These are phyloP conservation scores for Phragmites australis DNA, from an alignment of 176 grass and related monocot species.

Conservation along the genomic window DNA sequence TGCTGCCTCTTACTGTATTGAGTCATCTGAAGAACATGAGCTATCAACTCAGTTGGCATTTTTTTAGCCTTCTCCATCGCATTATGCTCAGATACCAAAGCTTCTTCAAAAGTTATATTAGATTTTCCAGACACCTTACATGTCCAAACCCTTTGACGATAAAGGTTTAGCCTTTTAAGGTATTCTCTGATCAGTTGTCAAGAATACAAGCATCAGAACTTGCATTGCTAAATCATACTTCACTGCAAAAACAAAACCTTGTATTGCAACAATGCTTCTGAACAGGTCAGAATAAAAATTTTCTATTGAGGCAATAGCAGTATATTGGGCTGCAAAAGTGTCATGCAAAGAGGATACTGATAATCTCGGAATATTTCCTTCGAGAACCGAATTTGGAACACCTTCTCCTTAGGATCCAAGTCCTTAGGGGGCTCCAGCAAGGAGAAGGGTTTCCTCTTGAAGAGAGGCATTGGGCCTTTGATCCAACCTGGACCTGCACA, in stretches of 20 bases:
- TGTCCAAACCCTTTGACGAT: conserved; percentile 77
- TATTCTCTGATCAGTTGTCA: conserved; percentile 71
- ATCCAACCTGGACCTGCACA: conserved; percentile 24
- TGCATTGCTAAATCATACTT: background rate
- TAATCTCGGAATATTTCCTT: conserved; percentile 83
- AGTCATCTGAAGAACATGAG: conserved; percentile 66
- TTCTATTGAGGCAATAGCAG: background rate
- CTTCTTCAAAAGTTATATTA: conserved; percentile 94
- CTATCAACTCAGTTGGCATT: conserved; percentile 58
- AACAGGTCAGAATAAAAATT: background rate
- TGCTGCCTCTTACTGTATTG: conserved; percentile 68
- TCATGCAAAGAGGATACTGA: conserved; percentile 69
- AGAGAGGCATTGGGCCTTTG: conserved; percentile 66
- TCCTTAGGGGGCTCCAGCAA: conserved; percentile 64
- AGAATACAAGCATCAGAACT: conserved; percentile 39
- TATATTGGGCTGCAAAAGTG: background rate
- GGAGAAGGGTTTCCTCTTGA: conserved; percentile 65
- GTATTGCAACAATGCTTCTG: background rate
- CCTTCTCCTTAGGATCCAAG: conserved; percentile 63
- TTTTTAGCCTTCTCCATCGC: conserved; percentile 63
- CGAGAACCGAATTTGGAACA: conserved; percentile 85
- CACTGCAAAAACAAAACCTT: background rate
- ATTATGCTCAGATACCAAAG: conserved; percentile 74
- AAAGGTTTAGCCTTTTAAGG: conserved; percentile 76
- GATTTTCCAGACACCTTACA: conserved; percentile 76